phyloP scores from a whole-genome alignment of 1,139 yeast species.

The Debaryomyces sp. region DNA sequence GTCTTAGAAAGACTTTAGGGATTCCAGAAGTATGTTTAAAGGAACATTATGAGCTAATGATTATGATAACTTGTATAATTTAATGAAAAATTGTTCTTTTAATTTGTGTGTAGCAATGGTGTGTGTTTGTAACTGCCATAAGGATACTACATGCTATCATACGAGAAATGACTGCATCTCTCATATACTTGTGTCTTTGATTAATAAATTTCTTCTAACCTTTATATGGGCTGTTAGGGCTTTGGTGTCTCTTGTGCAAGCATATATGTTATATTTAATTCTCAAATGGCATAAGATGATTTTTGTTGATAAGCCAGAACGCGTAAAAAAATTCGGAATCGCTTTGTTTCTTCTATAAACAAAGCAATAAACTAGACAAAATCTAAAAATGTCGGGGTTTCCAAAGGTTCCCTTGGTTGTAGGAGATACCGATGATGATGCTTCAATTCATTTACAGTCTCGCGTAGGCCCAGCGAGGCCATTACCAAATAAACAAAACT shows the following conservation, averaged over 20 bases:
- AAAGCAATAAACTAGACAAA: neutral
- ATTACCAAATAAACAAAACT: slow-evolving; percentile 16
- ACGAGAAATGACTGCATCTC: too few species aligned
- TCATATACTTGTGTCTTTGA: too few species aligned
- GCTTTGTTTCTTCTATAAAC: neutral
- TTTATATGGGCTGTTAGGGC: neutral
- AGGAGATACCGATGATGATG: slow-evolving; percentile 50
- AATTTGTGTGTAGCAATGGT: neutral
- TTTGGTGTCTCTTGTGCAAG: neutral
- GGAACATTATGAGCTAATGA: neutral
- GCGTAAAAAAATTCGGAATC: neutral
- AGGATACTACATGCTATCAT: neutral
- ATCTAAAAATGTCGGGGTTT: slow-evolving; percentile 29
- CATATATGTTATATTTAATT: neutral
- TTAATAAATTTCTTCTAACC: too few species aligned
- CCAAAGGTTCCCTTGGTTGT: slow-evolving; percentile 40
- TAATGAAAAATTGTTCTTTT: neutral
- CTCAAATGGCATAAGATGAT: neutral
- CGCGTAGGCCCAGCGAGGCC: slow-evolving; percentile 46
- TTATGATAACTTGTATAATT: neutral
- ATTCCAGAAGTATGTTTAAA: neutral
- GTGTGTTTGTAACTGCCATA: neutral
- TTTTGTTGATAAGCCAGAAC: neutral
- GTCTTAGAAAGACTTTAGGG: slow-evolving; percentile 37
- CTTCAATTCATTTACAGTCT: slow-evolving; percentile 42